Conservation (phyloP, 2,329 filamentous ascomycete species). For the Stagonosporopsis vannaccii region DNA sequence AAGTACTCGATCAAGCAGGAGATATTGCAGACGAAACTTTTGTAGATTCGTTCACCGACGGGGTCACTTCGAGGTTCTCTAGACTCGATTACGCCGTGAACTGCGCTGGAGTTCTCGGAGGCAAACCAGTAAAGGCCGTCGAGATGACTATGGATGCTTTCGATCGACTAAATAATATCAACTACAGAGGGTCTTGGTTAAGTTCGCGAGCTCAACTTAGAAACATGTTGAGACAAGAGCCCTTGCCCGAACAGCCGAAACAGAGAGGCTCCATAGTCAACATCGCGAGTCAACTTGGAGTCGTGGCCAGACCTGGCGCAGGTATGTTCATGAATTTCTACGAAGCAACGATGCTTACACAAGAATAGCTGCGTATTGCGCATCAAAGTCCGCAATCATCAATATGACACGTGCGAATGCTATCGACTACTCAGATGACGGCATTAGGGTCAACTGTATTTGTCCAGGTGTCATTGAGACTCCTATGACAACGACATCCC, state of each 20-base stretch:
- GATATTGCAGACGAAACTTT: constrained; percentile 59
- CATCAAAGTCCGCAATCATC: constrained; percentile 66
- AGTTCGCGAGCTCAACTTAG: constrained; percentile 61
- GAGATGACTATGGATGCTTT: constrained; percentile 60
- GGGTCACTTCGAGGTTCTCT: constrained; percentile 47
- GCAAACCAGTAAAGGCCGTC: constrained; percentile 50
- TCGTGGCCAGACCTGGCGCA: constrained; percentile 43
- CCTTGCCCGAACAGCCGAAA: constrained; percentile 50
- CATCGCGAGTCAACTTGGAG: constrained; percentile 60
- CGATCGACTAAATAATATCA: constrained; percentile 62
- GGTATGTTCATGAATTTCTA: constrained; percentile 18
- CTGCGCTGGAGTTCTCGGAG: constrained; percentile 62
- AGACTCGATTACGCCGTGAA: constrained; percentile 65
- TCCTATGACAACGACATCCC: constrained; percentile 41
- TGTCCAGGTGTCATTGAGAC: constrained; percentile 61
- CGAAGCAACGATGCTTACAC: constrained; percentile 14
- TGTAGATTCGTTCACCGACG: constrained; percentile 53
- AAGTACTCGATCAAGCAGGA: constrained; percentile 51
- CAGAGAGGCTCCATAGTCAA: constrained; percentile 61
- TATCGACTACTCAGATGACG: constrained; percentile 60
- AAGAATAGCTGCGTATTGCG: constrained; percentile 61
- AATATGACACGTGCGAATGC: constrained; percentile 65
- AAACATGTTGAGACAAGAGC: constrained; percentile 60
- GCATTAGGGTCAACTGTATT: constrained; percentile 66
- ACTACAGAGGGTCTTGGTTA: constrained; percentile 65